Base-by-base conservation (phyloP, 2,329 filamentous ascomycete species). In the Pseudogymnoascus sp. region DNA sequence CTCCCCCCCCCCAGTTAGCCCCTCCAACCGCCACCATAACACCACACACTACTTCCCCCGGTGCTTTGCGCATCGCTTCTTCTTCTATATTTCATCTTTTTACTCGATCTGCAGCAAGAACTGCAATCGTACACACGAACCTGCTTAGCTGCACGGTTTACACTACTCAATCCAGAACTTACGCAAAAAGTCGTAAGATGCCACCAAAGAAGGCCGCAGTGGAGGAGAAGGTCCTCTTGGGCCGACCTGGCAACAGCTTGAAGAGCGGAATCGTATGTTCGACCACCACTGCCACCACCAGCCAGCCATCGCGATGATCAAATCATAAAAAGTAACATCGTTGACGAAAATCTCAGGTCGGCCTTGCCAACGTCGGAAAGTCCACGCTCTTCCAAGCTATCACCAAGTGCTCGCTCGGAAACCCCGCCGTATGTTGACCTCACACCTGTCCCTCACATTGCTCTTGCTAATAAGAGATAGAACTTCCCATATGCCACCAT, bases 401-500 rank as follows among this genome's bases (percentile, higher is more conserved):
- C 79, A 99, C 95, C 76, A 97, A 97, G 84, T 96, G 89, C 79
- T 87, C 87, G 69, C 88, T 99, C 73, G 95, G 96, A 80, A 99
- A 97, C 82, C 96, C 96, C 73, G 95, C 95, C 82, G 88, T 91
- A 83, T 78, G 86, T 83, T 31, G 25, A 53, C 21, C 25, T 18
- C 62, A 65, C 72, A 70, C 42, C 21, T 7, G 6, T 3, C 23
- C 36, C 10, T 3, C 23, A 59, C 16, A 44, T 28, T 60, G 18
- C 37, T 25, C 53, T 73, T 75, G 71, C 74, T 76, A 71, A 77
- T 36, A 18, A 21, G n/a, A 59, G 38, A 31, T 75, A 91, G 88
- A 99, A 99, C 82, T 99, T 97, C 77, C 95, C 95, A 63, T 99
- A 96, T 82, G 95, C 95, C 75, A 99, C 95, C 73, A 99, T 99